Evolutionary conservation across 2,329 filamentous ascomycete genomes (phyloP).

Genomic region (Aquanectria penicillioides): DNA sequence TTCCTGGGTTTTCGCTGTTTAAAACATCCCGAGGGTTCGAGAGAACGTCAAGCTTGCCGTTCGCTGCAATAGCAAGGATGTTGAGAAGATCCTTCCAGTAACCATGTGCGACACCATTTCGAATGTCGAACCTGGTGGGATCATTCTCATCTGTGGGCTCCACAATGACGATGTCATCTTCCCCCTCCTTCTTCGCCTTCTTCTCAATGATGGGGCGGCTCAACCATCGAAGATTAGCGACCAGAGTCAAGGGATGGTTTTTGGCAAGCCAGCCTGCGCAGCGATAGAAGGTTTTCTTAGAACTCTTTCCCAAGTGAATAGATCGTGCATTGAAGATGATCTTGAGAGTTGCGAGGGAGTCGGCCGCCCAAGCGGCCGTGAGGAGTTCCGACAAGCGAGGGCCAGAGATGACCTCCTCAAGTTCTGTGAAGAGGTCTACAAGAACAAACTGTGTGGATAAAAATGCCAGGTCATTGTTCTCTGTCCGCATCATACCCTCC

Average conservation of each 20-base stretch:
- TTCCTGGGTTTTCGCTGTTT: constrained; percentile 47
- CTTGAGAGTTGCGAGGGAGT: constrained; percentile 62
- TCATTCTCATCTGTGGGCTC: constrained; percentile 50
- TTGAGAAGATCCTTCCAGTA: constrained; percentile 73
- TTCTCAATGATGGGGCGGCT: constrained; percentile 66
- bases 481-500: constrained; percentile 60
- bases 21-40: constrained; percentile 53
- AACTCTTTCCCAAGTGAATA: constrained; percentile 69
- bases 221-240: constrained; percentile 65
- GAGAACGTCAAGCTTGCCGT: constrained; percentile 55
- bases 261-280: constrained; percentile 65
- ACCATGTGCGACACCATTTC: constrained; percentile 63
- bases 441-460: constrained; percentile 56
- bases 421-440: constrained; percentile 65
- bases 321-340: constrained; percentile 69
- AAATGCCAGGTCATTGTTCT: constrained; percentile 61
- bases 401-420: constrained; percentile 53
- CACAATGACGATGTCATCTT: constrained; percentile 48
- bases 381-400: constrained; percentile 54
- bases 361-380: constrained; percentile 58
- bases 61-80: constrained; percentile 61
- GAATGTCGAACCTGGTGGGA: constrained; percentile 51
- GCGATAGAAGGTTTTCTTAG: constrained; percentile 59
- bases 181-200: constrained; percentile 53
- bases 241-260: constrained; percentile 63